Base-by-base conservation (phyloP, 345 rosid species). In the Leavenworthia alabamica region DNA sequence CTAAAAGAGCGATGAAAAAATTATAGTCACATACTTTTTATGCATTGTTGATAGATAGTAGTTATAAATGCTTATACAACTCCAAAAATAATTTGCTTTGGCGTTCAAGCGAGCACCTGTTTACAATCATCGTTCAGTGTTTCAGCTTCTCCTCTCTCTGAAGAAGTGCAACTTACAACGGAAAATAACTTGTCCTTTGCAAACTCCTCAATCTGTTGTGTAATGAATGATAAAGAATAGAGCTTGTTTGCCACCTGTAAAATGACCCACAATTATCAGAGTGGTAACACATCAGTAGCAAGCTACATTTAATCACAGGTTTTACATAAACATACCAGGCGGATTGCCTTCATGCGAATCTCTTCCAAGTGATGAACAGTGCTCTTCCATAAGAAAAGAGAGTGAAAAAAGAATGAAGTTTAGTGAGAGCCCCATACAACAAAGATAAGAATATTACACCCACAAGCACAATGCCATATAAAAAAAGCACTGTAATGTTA, bases 311-410 rank as follows among this genome's bases (percentile, higher is more conserved):
- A 12, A 42, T 57, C 12, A 4, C 45, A 69, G 60, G 64, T 49
- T 64, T 54, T 64, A 53, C 15, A 12, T 29, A 67, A 28, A 42
- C 70, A 57, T 83, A 93, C 99, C 94, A 93, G 79, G 42, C 97
- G 94, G 59, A 87, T 89, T 41, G 99, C 99, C 83, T 87, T 93
- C 99, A 85, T 86, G 60, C 97, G 96, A 57, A 89, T 91, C 77
- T 89, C 99, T 83, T 89, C 99, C 79, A 62, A 75, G 68, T 75
- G 82, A 80, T 93, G 94, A 85, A 87, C 90, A 66, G 97, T 80
- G 80, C 96, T 85, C 99, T 89, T 73, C 66, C 49, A 64, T 45
- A 55, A 48, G 63, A 73, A 44, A 33, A 58, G 52, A 57, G 62
- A 56, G 26, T 59, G 64, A 61, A 14, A 29, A 45, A 50, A 32